These are phyloP conservation scores for Polytrichum commune DNA, from an alignment of 225 moss, liverwort and hornwort species.

Conservation along the genomic window DNA sequence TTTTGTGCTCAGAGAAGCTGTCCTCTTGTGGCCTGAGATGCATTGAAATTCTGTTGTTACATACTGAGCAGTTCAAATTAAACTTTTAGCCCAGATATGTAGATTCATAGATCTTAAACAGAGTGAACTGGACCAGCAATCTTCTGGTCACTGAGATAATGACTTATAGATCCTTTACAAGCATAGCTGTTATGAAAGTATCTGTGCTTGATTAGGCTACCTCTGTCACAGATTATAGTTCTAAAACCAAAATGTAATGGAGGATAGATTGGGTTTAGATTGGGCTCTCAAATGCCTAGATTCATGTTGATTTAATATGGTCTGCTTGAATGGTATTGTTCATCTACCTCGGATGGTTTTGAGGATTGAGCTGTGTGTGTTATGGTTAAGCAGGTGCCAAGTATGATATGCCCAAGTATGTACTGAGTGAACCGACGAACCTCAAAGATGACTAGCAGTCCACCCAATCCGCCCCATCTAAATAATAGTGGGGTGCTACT, in stretches of 20 bases:
- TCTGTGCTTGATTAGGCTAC: neutral
- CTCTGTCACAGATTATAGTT: neutral
- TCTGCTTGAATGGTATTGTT: no score
- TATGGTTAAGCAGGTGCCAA: conserved; percentile 72
- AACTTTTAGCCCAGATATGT: no score
- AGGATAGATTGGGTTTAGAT: neutral
- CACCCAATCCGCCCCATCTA: neutral
- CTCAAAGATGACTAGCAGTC: conserved; percentile 76
- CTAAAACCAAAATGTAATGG: neutral
- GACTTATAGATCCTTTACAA: no score
- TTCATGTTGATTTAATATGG: neutral
- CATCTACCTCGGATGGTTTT: neutral
- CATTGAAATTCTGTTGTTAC: no score
- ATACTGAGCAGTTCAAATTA: no score
- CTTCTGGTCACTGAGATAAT: no score
- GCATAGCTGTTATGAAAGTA: no score
- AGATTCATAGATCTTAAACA: no score
- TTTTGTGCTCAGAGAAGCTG: no score
- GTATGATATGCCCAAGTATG: conserved; percentile 97
- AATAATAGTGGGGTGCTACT: no score
- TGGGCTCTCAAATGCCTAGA: neutral
- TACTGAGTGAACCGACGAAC: conserved; percentile 86
- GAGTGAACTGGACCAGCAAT: no score
- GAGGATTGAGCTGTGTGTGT: neutral
- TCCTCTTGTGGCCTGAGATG: no score